A percentile compares a stretch with the other conserved stretches of the same genome.
These are phyloP conservation scores for Mycena albidolilacea DNA, from an alignment of 768 basidiomycete species.

Conservation along the genomic window DNA sequence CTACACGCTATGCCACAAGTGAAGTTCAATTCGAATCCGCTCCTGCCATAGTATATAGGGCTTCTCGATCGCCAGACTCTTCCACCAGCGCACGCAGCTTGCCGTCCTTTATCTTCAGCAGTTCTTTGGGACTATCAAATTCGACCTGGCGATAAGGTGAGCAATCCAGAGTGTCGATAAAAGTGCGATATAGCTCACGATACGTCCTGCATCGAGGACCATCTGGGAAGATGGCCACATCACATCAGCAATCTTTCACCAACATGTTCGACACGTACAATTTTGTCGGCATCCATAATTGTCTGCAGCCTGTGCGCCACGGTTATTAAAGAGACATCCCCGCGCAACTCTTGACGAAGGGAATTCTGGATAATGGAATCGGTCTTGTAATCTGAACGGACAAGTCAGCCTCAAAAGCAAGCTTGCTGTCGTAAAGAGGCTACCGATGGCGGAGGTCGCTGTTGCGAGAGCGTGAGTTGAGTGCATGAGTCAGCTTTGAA, in stretches of 20 bases:
- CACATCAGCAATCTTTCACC: neutral
- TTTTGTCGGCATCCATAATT: conserved; percentile 46
- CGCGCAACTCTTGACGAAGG: conserved; percentile 42
- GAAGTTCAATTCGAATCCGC: neutral
- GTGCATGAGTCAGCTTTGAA: neutral
- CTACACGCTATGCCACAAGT: neutral
- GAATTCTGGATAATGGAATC: conserved; percentile 60
- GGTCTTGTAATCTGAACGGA: conserved; percentile 50
- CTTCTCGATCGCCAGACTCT: conserved; percentile 68
- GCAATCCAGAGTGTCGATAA: neutral
- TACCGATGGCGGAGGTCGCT: conserved; percentile 34
- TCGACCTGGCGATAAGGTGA: conserved; percentile 53
- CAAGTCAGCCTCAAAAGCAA: conserved; percentile 37
- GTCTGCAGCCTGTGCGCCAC: conserved; percentile 30
- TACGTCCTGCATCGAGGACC: conserved; percentile 32
- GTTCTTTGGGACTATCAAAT: conserved; percentile 63
- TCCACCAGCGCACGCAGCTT: conserved; percentile 69
- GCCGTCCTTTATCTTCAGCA: conserved; percentile 67
- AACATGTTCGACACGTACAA: conserved; percentile 2
- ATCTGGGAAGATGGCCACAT: conserved; percentile 37
- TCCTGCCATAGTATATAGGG: conserved; percentile 60
- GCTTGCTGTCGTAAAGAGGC: neutral
- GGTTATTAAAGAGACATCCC: conserved; percentile 31
- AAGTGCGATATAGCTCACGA: conserved; percentile 13
- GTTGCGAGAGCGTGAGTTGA: neutral